phyloP scores from a whole-genome alignment of 2,329 filamentous ascomycete genomes.

The Cladophialophora carrionii region DNA sequence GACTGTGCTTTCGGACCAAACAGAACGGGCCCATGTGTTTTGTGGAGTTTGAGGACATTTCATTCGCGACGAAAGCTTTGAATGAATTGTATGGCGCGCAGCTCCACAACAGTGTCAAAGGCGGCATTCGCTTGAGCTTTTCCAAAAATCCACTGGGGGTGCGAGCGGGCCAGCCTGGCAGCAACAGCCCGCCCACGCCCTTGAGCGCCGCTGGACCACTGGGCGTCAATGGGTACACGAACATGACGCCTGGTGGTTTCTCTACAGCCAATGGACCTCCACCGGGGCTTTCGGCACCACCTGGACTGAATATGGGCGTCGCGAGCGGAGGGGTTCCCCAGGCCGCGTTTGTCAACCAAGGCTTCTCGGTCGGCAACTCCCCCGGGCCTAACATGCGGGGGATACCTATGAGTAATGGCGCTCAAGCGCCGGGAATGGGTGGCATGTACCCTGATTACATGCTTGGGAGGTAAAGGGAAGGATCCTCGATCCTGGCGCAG shows the following conservation, averaged over 20 bases:
- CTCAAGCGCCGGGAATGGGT: constrained; percentile 41
- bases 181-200: constrained; percentile 54
- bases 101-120: constrained; percentile 89
- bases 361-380: constrained; percentile 39
- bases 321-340: constrained; percentile 26
- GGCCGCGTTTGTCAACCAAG: constrained; percentile 35
- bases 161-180: constrained; percentile 69
- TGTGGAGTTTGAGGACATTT: constrained; percentile 94
- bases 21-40: constrained; percentile 98
- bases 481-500: background rate
- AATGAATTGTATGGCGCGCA: constrained; percentile 85
- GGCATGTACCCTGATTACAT: constrained; percentile 53
- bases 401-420: constrained; percentile 40
- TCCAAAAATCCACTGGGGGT: constrained; percentile 97
- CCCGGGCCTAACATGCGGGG: constrained; percentile 42
- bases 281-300: constrained; percentile 76
- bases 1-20: constrained; percentile 92
- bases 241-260: constrained; percentile 63
- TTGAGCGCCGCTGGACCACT: constrained; percentile 58
- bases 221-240: constrained; percentile 60
- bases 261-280: constrained; percentile 74
- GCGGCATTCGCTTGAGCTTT: constrained; percentile 92
- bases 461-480: constrained; percentile 49
- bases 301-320: constrained; percentile 62
- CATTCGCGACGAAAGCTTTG: constrained; percentile 87